Base-by-base conservation (phyloP, 2,329 filamentous ascomycete genomes). In the Scopulariopsis brevicaulis region DNA sequence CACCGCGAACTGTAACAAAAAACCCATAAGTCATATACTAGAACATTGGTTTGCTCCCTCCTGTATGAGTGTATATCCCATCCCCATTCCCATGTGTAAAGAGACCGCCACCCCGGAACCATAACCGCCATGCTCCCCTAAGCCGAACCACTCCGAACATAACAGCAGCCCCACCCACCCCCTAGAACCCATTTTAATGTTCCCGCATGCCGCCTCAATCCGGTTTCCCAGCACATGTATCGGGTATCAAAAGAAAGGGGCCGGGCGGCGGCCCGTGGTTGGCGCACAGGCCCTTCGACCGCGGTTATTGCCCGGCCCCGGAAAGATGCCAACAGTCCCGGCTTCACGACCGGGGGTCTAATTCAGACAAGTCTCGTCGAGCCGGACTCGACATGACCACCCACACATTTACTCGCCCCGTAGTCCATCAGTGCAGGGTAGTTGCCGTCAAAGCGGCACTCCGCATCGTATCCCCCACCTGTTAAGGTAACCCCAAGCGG, bases 1-100 rank as follows among this genome's bases (percentile, higher is more conserved):
- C 37, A 40, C 8, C 22, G 43, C 20, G 22, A n/a, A 50, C 24
- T n/a, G 22, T 50, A 50, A 4, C 46, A n/a, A 24, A 50, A 14
- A 40, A 24, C 20, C 20, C 46, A 14, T 24, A 50, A 50, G 46
- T 50, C 46, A 50, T 50, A 24, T 50, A 50, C 46, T 50, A 50
- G 24, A 50, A 50, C 46, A 50, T 50, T n/a, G 46, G 4, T 40
- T 11, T 22, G n/a, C 12, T 14, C 46, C 46, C 43, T 22, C 55
- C 32, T 56, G 55, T 56, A 56, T 56, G 25, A 56, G 43, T 56
- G 54, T 54, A 54, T 56, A 51, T 56, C 40, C 37, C 25, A 24
- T 22, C 46, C 54, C 54, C 37, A 15, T 24, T 14, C 43, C 40
- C 43, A 5, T 46, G 14, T 50, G 46, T 50, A 50, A 24, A 32